A percentile compares a stretch with the other conserved stretches of the same genome.
Conservation (phyloP, 73 alveolate species). For the Symbiodinium pilosum region DNA sequence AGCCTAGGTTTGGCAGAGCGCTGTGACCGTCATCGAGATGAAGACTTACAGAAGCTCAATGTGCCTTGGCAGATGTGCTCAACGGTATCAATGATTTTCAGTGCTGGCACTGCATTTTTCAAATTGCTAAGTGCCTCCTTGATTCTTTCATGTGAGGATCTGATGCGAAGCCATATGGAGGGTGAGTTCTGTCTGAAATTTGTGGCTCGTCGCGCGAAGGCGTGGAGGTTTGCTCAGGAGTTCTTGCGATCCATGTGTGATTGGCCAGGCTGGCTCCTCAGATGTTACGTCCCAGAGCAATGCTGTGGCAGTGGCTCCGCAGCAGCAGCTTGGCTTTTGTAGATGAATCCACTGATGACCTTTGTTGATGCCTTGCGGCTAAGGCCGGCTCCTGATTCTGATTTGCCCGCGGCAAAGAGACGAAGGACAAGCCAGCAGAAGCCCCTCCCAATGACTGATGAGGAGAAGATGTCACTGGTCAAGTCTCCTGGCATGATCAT, state of each 20-base stretch:
- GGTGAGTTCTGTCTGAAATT: neutral
- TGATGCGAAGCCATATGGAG: neutral
- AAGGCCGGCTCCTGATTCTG: too few relatives aligned
- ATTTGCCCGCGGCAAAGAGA: neutral
- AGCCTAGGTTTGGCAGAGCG: neutral
- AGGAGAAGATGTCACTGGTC: neutral
- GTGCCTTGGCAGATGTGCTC: too few relatives aligned
- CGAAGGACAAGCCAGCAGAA: neutral
- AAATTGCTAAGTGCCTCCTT: neutral
- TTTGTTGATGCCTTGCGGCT: too few relatives aligned
- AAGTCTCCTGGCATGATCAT: neutral
- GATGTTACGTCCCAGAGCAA: neutral
- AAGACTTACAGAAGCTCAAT: neutral
- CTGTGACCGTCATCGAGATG: neutral
- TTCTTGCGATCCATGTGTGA: neutral
- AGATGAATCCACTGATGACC: neutral
- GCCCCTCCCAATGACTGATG: neutral
- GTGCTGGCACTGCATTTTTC: too few relatives aligned
- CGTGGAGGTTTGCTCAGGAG: neutral
- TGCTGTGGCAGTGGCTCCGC: neutral
- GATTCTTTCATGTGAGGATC: neutral
- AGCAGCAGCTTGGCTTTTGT: neutral
- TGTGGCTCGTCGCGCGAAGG: neutral
- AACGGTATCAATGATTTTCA: neutral
- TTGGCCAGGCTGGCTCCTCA: neutral